A percentile compares a stretch with the other conserved stretches of the same genome.
Conservation (phyloP, 805 yeast species). For the Candida quercuum region DNA sequence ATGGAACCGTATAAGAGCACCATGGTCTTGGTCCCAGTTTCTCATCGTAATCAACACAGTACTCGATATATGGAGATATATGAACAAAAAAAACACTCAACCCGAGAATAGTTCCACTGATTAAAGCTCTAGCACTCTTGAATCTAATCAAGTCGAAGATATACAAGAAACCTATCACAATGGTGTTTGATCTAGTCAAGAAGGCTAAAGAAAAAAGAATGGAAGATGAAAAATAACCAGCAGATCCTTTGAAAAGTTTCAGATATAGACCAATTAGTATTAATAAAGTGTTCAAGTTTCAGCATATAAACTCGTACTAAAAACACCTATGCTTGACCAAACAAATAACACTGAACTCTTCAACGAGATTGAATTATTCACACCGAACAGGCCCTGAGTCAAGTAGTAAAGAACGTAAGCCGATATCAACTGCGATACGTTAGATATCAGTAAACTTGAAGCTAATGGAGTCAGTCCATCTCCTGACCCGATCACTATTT, state of each 20-base stretch:
- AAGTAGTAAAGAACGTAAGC: slow-evolving; percentile 43
- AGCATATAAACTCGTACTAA: slow-evolving; percentile 66
- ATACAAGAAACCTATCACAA: slow-evolving; percentile 66
- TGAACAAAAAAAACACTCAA: slow-evolving; percentile 41
- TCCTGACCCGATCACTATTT: neutral
- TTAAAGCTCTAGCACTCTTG: slow-evolving; percentile 27
- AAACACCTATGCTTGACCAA: slow-evolving; percentile 77
- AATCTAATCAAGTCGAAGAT: slow-evolving; percentile 44
- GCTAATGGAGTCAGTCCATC: slow-evolving; percentile 29
- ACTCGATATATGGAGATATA: slow-evolving; percentile 45
- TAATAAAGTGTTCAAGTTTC: slow-evolving; percentile 65
- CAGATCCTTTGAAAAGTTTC: slow-evolving; percentile 11
- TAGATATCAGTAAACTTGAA: slow-evolving; percentile 44
- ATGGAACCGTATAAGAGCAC: slow-evolving; percentile 58
- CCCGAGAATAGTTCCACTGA: slow-evolving; percentile 55
- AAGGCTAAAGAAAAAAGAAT: slow-evolving; percentile 49
- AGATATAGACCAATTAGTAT: slow-evolving; percentile 55
- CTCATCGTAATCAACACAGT: slow-evolving; percentile 48
- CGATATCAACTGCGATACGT: slow-evolving; percentile 45
- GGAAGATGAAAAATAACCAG: slow-evolving; percentile 13
- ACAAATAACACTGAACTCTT: slow-evolving; percentile 42
- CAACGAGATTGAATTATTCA: slow-evolving; percentile 23
- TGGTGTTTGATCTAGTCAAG: slow-evolving; percentile 69
- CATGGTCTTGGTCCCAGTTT: slow-evolving; percentile 45
- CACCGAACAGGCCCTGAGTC: slow-evolving; percentile 33